Evolutionary conservation across 305 asterid species (phyloP), one percentile per base, ranked within the genome.

Genomic region (Vinca major): DNA sequence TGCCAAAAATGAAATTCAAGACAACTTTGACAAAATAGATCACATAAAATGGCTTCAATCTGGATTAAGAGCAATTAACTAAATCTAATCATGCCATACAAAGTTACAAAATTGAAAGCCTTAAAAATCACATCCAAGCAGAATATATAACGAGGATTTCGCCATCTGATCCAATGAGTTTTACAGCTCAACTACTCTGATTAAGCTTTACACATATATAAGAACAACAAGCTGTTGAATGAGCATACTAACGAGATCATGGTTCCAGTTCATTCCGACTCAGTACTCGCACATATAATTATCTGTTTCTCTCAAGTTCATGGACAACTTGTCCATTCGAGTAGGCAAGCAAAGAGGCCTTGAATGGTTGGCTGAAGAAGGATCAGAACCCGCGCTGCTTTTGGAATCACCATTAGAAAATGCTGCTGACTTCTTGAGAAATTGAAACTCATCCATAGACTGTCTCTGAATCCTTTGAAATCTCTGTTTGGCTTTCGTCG

Each of bases 401-500:
- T 82, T 86, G 2, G 80, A 76, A 68, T 86, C 90, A 36, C 63
- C 82, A 67, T 72, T 81, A 9, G 76, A 61, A 64, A 76, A 67
- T 4, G 76, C 82, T 21, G 53, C 77, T 1, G 83, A 77, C 73
- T 85, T 88, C 68, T 84, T 87, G 21, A 79, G 83, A 75, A 87
- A 86, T 86, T 91, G 93, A 81, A 82, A 83, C 73, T 88, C 97
- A 76, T 88, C 98, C 97, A 90, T 86, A 36, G 90, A 88, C 73
- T 83, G 92, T 67, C 85, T 84, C 62, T 78, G 91, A 41, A 78
- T 64, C 71, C 85, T 77, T 19, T 69, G 78, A 66, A 75, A 79
- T 80, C 96, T 87, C 88, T 83, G 97, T 80, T 91, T 93, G 12
- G 96, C 97, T 77, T 85, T 93, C 1, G 89, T 89, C 33, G 97